phyloP scores from a whole-genome alignment of 805 yeast species.

The Hanseniaspora meyeri region DNA sequence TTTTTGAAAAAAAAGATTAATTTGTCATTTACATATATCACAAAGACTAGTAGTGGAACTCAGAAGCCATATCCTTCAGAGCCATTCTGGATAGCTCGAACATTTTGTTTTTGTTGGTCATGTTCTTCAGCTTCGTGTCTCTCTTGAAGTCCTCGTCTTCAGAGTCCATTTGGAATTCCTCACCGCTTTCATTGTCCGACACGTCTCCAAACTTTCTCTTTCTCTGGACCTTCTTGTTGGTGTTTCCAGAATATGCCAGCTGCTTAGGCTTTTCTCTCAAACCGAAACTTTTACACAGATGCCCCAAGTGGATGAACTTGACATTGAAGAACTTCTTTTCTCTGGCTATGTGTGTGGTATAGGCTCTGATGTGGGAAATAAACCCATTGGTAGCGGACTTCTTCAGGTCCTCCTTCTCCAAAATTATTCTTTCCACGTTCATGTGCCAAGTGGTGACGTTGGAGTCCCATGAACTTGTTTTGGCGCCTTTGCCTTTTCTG shows the following conservation, averaged over 20 bases:
- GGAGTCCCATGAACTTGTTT: constrained; percentile 58
- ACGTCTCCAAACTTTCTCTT: constrained; percentile 17
- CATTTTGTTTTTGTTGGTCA: constrained; percentile 62
- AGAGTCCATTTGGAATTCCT: constrained; percentile 16
- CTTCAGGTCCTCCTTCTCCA: constrained; percentile 51
- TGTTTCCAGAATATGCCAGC: constrained; percentile 34
- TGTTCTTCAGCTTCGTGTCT: constrained; percentile 38
- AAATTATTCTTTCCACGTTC: constrained; percentile 74
- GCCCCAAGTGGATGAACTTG: constrained; percentile 79
- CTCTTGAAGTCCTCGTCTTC: constrained; percentile 27
- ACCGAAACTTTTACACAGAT: constrained; percentile 88
- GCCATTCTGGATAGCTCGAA: constrained; percentile 61
- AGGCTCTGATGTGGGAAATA: constrained; percentile 83
- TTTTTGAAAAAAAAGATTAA: not conserved
- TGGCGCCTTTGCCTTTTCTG: constrained; percentile 19
- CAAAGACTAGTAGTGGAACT: constrained; percentile 42
- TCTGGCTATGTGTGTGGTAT: constrained; percentile 78
- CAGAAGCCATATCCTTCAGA: constrained; percentile 50
- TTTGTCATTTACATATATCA: not conserved
- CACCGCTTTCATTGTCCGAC: constrained; percentile 9
- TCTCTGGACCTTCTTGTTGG: constrained; percentile 19
- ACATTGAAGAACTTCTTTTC: constrained; percentile 77
- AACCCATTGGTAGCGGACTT: constrained; percentile 69
- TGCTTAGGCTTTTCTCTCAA: constrained; percentile 87
- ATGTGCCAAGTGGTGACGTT: constrained; percentile 96